Percentiles rank a stretch among this genome's conserved stretches.
These are phyloP conservation scores for Metschnikowia lunata DNA, from an alignment of 805 yeast species.

Conservation along the genomic window DNA sequence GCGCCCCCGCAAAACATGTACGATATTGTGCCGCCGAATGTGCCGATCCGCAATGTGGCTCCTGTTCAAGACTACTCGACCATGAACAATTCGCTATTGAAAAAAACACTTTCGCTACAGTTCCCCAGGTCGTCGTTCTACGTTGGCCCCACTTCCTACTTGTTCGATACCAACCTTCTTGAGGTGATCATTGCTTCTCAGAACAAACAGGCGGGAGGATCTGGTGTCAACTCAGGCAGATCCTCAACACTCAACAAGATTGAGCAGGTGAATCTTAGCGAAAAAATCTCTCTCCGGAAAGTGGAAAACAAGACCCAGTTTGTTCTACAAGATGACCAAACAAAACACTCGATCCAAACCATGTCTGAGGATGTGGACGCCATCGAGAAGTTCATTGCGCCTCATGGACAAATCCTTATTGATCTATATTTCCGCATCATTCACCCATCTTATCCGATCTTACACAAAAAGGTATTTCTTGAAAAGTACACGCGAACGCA, in stretches of 20 bases:
- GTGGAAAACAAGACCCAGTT: constrained; percentile 77
- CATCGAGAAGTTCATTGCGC: constrained; percentile 83
- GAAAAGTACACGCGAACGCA: constrained; percentile 90
- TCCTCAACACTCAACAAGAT: constrained; percentile 37
- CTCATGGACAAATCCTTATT: constrained; percentile 79
- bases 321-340: constrained; percentile 73
- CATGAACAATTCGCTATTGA: constrained; percentile 59
- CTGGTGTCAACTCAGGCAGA: constrained; percentile 8
- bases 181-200: constrained; percentile 49
- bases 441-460: constrained; percentile 87
- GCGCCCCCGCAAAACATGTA: neutral
- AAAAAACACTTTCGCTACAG: constrained; percentile 70
- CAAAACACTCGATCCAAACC: constrained; percentile 60
- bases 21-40: constrained; percentile 35
- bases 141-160: constrained; percentile 78
- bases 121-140: constrained; percentile 87
- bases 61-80: constrained; percentile 67
- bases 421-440: constrained; percentile 79
- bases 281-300: constrained; percentile 64
- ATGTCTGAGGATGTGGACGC: constrained; percentile 78
- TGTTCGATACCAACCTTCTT: constrained; percentile 69
- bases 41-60: constrained; percentile 46
- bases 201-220: constrained; percentile 22
- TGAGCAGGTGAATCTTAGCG: constrained; percentile 74
- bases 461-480: constrained; percentile 85